Evolutionary conservation across 1,284 basidiomycete genomes (phyloP).

Genomic region (Ceratobasidium sp.): DNA sequence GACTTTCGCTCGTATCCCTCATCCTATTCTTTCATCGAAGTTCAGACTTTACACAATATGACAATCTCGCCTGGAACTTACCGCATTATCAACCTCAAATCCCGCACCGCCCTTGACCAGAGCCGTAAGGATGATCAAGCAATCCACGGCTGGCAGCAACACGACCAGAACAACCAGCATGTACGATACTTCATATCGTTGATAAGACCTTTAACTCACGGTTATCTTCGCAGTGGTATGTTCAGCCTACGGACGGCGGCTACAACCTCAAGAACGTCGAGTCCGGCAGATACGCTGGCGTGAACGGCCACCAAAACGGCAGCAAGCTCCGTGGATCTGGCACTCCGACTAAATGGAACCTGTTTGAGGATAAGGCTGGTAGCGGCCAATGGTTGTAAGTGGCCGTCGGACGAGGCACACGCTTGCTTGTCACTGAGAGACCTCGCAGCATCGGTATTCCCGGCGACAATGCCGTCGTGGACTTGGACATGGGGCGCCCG

Average conservation of each 20-base stretch:
- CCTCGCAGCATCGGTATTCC: background rate
- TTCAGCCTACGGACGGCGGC: constrained; percentile 2
- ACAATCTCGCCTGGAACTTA: constrained; percentile 35
- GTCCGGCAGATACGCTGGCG: constrained; percentile 16
- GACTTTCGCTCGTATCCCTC: background rate
- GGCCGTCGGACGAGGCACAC: background rate
- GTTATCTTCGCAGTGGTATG: constrained; percentile 20
- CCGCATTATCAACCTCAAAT: constrained; percentile 35
- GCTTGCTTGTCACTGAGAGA: background rate
- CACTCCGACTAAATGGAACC: constrained; percentile 9
- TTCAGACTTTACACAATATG: constrained; percentile 18
- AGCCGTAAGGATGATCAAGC: constrained; percentile 28
- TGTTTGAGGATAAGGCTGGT: background rate
- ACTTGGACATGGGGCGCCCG: constrained; percentile 33
- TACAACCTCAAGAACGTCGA: constrained; percentile 38
- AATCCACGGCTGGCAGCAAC: constrained; percentile 39
- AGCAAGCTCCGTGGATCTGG: constrained; percentile 23
- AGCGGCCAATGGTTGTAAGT: constrained; percentile 25
- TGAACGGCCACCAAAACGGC: constrained; percentile 17
- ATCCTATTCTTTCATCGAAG: background rate
- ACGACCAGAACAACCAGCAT: constrained; percentile 37
- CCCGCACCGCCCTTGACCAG: constrained; percentile 18
- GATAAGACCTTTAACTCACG: background rate
- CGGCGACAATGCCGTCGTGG: background rate
- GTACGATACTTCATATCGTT: background rate